Evolutionary conservation across 805 yeast genomes (phyloP), one percentile per base, ranked within the genome.

Genomic region (Monosporozyma unispora): DNA sequence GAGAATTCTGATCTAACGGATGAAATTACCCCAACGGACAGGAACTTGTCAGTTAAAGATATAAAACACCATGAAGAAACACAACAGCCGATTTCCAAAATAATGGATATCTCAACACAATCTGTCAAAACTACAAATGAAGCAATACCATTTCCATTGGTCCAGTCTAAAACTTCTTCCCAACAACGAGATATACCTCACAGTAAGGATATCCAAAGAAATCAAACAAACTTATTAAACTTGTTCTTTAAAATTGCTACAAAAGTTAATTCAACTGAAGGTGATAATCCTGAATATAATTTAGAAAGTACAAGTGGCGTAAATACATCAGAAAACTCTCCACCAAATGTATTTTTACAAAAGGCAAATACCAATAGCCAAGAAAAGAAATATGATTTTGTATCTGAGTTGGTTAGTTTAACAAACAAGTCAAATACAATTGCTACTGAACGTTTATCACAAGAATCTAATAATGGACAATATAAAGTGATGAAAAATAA

Each of bases 381-480:
- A 19, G 49, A 47, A 23, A 47, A 22, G 16, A 47, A 31, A 41
- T 31, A 45, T n/a, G 48, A 46, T 18, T 25, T 38, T 29, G 43
- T 18, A 3, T 37, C 35, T 3, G 49, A 40, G 19, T 29, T 40
- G 38, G 28, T 47, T 3, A 47, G 49, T 41, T 22, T 47, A 29
- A 41, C 49, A 14, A 47, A 47, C 18, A 47, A 41, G 21, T 47
- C 49, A 8, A 47, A 47, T 41, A 47, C 49, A 8, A 40, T 47
- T 29, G 42, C 42, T 19, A 47, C 49, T 8, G 49, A 41, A 47
- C 31, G 41, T 29, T 23, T 47, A 10, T 47, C 49, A 3, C 49
- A 47, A 41, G 45, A 31, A n/a, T 47, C 45, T 3, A 39, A 10
- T 16, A 38, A 27, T 28, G 42, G 27, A 8, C 42, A 19, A 5